phyloP scores from a whole-genome alignment of 2,329 filamentous ascomycete genomes.

The Colletotrichum sublineola region DNA sequence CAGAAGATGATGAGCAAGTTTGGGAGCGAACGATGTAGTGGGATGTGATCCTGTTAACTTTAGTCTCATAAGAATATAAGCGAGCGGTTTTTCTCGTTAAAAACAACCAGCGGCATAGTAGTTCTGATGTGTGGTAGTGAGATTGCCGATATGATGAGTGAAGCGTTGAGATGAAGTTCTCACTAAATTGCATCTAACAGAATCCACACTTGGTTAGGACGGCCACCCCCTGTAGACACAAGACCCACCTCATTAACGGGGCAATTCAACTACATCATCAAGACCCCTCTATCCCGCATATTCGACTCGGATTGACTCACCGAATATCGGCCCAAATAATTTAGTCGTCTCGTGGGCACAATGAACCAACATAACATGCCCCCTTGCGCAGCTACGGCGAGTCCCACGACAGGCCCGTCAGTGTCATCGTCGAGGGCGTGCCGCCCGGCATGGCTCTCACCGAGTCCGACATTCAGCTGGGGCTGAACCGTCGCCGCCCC shows the following conservation, averaged over 20 bases:
- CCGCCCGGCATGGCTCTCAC: constrained; percentile 89
- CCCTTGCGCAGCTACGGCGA: constrained; percentile 59
- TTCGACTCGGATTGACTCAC: constrained; percentile 35
- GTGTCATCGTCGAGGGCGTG: constrained; percentile 93
- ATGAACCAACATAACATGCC: constrained; percentile 32
- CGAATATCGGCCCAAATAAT: constrained; percentile 33
- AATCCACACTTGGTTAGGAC: constrained; percentile 3
- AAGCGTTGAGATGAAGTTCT: constrained; percentile 31
- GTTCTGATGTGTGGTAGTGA: constrained; percentile 41
- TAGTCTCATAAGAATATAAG: rapidly evolving
- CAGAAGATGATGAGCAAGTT: background rate
- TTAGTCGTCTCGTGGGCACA: constrained; percentile 23
- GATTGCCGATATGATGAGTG: constrained; percentile 46
- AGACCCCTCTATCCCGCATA: constrained; percentile 40
- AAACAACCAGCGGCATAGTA: background rate
- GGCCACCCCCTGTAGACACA: constrained; percentile 15
- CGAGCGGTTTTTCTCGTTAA: background rate
- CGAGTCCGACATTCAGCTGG: constrained; percentile 91
- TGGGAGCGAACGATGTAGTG: background rate
- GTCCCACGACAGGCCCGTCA: constrained; percentile 92
- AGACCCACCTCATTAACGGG: constrained; percentile 24
- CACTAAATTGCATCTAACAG: constrained; percentile 37
- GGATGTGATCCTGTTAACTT: background rate
- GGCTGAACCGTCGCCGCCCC: constrained; percentile 90
- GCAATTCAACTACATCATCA: constrained; percentile 27